Base-by-base conservation (phyloP, 257 asterid genomes). In the Lithospermum erythrorhizon region DNA sequence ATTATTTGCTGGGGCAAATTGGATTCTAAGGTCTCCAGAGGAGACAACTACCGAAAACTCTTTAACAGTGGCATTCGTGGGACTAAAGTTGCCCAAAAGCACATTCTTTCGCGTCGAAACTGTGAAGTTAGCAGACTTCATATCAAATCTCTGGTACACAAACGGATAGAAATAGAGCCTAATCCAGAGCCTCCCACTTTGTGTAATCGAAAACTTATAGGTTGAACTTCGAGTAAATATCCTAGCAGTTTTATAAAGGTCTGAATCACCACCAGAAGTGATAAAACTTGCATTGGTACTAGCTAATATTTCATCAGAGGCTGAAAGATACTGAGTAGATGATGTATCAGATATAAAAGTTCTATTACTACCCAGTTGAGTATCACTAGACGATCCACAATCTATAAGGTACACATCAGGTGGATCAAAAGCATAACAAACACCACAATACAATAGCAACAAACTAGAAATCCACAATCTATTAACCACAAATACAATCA, bases 11-110 rank as follows among this genome's bases (percentile, higher is more conserved):
- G 95, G 93, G 18, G 75, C 57, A 47, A 89, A 82, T 13, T 72
- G 75, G 51, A 89, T 68, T 27, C 61, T 72, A 48, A 84, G 78
- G 67, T 75, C 77, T 14, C 83, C 81, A 18, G 76, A 35, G 2
- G 68, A 57, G 48, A 76, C 80, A 48, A 76, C 76, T 2, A 87
- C 73, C 6, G 81, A 81, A 47, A 79, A 84, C 24, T 89, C 95
- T 63, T 74, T 78, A 61, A 69, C 53, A 13, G 65, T 54, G 18
- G 21, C 61, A 59, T 53, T 67, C 47, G 70, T 70, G 16, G 84
- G 76, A 67, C 64, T 68, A 58, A 68, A 85, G 58, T 65, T 61
- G 19, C 75, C 79, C 51, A 74, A 68, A 13, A 74, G 76, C n/a
- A 67, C 82, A 75, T 70, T 70, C 37, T 65, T 57, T 15, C 58